Evolutionary conservation across 176 grass and related monocot genomes (phyloP).

Genomic region (Musa beccarii): DNA sequence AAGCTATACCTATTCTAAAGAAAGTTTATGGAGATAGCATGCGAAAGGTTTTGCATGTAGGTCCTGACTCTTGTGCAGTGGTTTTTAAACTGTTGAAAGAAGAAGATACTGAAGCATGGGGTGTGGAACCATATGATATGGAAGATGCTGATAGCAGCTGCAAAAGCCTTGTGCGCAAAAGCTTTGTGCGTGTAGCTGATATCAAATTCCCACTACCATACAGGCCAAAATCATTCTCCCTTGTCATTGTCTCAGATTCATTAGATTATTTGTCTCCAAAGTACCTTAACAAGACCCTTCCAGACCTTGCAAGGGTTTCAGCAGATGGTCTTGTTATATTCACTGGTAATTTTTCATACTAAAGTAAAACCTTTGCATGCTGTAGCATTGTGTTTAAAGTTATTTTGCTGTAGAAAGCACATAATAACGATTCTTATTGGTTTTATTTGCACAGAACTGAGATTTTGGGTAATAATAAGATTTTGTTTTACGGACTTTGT

Average conservation of each 20-base stretch:
- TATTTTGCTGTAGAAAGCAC: neutral
- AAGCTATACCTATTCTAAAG: conserved; percentile 22
- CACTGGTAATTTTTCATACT: conserved; percentile 43
- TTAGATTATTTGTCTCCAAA: conserved; percentile 87
- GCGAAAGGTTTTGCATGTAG: conserved; percentile 28
- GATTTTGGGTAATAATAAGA: neutral
- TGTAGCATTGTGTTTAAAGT: neutral
- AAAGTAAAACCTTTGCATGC: neutral
- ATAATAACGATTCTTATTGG: neutral
- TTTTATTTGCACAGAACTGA: neutral
- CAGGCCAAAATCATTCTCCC: conserved; percentile 85
- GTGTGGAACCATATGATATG: conserved; percentile 93
- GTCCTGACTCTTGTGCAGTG: conserved; percentile 9
- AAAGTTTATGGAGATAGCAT: conserved; percentile 25
- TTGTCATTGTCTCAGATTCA: conserved; percentile 91
- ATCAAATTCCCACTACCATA: conserved; percentile 95
- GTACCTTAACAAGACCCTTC: conserved; percentile 97
- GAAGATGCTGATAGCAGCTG: conserved; percentile 84
- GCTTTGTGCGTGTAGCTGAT: conserved; percentile 77
- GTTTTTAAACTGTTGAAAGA: conserved; percentile 23
- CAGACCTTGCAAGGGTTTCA: conserved; percentile 87
- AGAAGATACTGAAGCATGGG: conserved; percentile 59
- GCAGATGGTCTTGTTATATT: conserved; percentile 83
- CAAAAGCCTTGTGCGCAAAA: conserved; percentile 95
- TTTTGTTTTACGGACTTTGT: neutral